Percentiles rank a stretch among this genome's conserved stretches.
These are phyloP conservation scores for Candida sakaeoensis DNA, from an alignment of 805 yeast genomes.

Conservation along the genomic window DNA sequence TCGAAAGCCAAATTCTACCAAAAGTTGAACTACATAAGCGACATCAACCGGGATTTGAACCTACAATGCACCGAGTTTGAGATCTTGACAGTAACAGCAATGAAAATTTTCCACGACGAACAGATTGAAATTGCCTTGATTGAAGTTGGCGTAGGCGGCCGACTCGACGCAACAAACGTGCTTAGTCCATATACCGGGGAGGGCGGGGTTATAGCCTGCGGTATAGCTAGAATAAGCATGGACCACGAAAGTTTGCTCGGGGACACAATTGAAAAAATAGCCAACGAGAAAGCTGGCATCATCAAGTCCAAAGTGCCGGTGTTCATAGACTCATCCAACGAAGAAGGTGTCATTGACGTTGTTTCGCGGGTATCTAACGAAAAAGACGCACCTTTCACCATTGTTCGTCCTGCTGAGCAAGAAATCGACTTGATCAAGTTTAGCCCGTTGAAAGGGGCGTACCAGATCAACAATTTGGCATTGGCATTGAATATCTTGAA, in stretches of 20 bases:
- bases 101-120: constrained; percentile 60
- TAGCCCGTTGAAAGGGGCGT: constrained; percentile 66
- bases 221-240: constrained; percentile 77
- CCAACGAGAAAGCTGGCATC: constrained; percentile 83
- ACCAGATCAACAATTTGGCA: constrained; percentile 67
- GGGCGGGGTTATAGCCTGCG: constrained; percentile 51
- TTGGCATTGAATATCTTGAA: constrained; percentile 54
- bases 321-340: constrained; percentile 71
- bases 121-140: constrained; percentile 71
- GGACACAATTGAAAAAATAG: constrained; percentile 57
- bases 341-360: constrained; percentile 43
- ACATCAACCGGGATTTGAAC: constrained; percentile 13
- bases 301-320: constrained; percentile 58
- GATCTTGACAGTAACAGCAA: constrained; percentile 78
- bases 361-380: constrained; percentile 36
- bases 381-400: constrained; percentile 23
- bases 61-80: constrained; percentile 88
- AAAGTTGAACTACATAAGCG: constrained; percentile 29
- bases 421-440: constrained; percentile 9
- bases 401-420: constrained; percentile 17
- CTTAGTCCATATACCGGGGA: constrained; percentile 25
- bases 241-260: constrained; percentile 86
- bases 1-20: constrained; percentile 40
- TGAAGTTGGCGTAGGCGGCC: constrained; percentile 96
- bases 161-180: constrained; percentile 85